phyloP scores from a whole-genome alignment of 1,139 yeast species.

The Scheffersomyces insectosa region DNA sequence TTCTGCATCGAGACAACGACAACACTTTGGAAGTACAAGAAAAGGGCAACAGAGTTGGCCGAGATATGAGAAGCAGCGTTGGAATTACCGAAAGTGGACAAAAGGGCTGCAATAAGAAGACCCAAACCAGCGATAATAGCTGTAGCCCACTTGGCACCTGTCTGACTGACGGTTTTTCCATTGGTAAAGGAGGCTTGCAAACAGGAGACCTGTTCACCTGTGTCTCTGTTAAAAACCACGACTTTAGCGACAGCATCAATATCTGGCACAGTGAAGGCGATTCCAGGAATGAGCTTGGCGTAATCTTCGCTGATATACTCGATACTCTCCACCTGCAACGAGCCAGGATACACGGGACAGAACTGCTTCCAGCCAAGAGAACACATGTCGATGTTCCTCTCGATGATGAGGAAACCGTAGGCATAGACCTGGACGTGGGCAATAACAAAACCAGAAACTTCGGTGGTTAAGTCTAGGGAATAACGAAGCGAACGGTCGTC shows the following conservation, averaged over 20 bases:
- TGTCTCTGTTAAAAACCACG: constrained; percentile 32
- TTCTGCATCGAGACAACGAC: constrained; percentile 72
- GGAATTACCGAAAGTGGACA: constrained; percentile 75
- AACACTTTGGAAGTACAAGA: constrained; percentile 75
- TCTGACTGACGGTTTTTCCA: constrained; percentile 73
- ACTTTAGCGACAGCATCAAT: constrained; percentile 73
- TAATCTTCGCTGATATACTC: constrained; percentile 52
- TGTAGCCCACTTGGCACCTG: constrained; percentile 83
- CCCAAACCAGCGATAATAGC: constrained; percentile 81
- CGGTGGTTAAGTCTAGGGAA: constrained; percentile 61
- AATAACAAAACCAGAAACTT: constrained; percentile 53
- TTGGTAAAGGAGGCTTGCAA: constrained; percentile 68
- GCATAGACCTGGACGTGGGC: constrained; percentile 72
- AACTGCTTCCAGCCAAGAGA: constrained; percentile 71
- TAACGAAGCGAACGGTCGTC: constrained; percentile 62
- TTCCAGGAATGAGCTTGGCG: constrained; percentile 60
- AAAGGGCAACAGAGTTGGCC: constrained; percentile 72
- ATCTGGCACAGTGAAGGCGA: constrained; percentile 75
- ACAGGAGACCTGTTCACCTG: constrained; percentile 58
- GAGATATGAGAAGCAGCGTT: constrained; percentile 77
- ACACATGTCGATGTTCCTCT: constrained; percentile 56
- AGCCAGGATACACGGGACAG: constrained; percentile 75
- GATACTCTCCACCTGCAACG: constrained; percentile 65
- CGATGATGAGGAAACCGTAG: constrained; percentile 68
- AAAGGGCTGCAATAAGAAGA: constrained; percentile 63